Percentiles rank a stretch among this genome's conserved stretches.
These are phyloP conservation scores for Paramecium primaurelia DNA, from an alignment of 73 alveolate species.

Conservation along the genomic window DNA sequence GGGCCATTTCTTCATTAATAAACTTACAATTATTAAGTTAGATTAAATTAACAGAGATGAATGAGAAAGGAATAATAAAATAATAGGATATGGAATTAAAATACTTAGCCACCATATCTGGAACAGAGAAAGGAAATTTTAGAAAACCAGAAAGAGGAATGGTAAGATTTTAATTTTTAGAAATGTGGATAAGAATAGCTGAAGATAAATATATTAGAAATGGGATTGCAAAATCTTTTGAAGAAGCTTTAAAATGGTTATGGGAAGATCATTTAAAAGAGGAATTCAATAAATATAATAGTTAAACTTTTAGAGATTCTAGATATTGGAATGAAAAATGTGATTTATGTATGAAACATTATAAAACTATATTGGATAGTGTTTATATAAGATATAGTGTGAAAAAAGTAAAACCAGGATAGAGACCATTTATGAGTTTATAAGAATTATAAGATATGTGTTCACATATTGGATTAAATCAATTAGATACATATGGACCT, in stretches of 20 bases:
- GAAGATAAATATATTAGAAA: slow-evolving; percentile 48
- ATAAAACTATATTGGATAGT: not conserved
- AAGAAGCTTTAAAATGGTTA: slow-evolving; percentile 59
- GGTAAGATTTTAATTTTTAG: slow-evolving; percentile 52
- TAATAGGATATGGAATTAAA: slow-evolving; percentile 43
- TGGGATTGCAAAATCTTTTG: slow-evolving; percentile 21
- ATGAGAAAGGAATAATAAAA: not conserved
- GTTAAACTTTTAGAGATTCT: slow-evolving; percentile 65
- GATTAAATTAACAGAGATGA: not conserved
- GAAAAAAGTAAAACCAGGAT: slow-evolving; percentile 83
- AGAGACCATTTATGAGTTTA: slow-evolving; percentile 63
- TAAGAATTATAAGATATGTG: slow-evolving; percentile 61
- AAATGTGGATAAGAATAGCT: slow-evolving; percentile 56
- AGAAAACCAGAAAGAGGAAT: slow-evolving; percentile 62
- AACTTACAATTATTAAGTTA: not conserved
- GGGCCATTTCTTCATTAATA: slow-evolving; percentile 32
- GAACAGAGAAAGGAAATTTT: slow-evolving; percentile 38
- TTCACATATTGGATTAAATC: slow-evolving; percentile 31
- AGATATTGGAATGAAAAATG: not conserved
- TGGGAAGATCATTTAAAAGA: slow-evolving; percentile 50
- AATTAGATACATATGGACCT: slow-evolving; percentile 44
- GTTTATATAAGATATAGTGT: not conserved
- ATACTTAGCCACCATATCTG: slow-evolving; percentile 27
- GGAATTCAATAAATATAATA: not conserved
- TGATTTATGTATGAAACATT: slow-evolving; percentile 4